Evolutionary conservation across 371 early-diverging fungal genomes (phyloP), one percentile per base, ranked within the genome.

Genomic region (Basidiobolus heterosporus): DNA sequence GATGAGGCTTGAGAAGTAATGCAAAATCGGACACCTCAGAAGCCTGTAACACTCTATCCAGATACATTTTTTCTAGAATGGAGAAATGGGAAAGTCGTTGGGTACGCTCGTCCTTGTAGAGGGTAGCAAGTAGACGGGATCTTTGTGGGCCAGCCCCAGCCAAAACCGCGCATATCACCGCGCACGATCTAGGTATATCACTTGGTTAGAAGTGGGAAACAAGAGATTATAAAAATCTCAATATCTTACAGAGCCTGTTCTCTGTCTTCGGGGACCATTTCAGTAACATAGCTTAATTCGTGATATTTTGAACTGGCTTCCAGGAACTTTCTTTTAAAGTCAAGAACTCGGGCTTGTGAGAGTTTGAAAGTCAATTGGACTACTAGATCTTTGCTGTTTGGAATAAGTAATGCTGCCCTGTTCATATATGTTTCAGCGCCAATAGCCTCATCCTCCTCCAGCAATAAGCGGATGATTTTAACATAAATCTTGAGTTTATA

Each of bases 81-180:
- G 78, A 66, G 46, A 74, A 82, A 21, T 72, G 70, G 1, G 76
- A 59, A 38, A 58, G 55, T 4, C 44, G 35, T 2, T 78, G 62
- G 18, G 69, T 66, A 37, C 91, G 74, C 44, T 88, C 89, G 50
- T 91, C 91, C 54, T 87, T 90, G 66, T 90, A 87, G n/a, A 94
- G 65, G 2, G 82, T 85, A 0, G 91, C 87, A 21, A 94, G 67
- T 57, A 82, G 72, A 18, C 93, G 80, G 17, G 82, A 76, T 37
- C 92, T 74, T 43, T 80, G 83, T 16, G 92, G 91, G 0, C 95
- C 92, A 4, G 95, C 95, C 13, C 80, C 81, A 2, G 92, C 89
- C 48, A 94, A 65, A 0, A 91, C 82, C 0, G 90, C 85, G 54
- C 91, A 92, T 50, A 72, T 74, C 2, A 81, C 75, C 13, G 82